Evolutionary conservation across 106 monocot genomes (phyloP).

Genomic region (Xerophyta viscosa): DNA sequence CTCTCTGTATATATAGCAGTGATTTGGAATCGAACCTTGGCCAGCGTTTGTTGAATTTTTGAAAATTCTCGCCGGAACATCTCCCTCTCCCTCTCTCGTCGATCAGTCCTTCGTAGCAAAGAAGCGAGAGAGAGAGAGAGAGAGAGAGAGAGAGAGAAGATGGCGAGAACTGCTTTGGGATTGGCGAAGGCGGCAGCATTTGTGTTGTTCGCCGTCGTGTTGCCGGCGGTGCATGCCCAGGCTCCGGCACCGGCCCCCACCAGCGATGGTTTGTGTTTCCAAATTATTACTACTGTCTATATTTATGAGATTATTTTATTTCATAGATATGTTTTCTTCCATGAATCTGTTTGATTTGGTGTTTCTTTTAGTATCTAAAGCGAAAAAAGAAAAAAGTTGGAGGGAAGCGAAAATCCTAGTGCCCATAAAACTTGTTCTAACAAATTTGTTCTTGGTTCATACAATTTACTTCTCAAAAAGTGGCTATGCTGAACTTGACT

Average conservation of each 20-base stretch:
- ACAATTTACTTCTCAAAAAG: too few relatives aligned
- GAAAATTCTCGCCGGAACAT: too few relatives aligned
- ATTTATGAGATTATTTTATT: background rate
- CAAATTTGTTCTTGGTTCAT: too few relatives aligned
- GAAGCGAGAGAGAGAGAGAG: too few relatives aligned
- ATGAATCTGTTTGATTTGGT: background rate
- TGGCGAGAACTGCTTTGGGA: slow-evolving; percentile 11
- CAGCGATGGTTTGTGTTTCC: slow-evolving; percentile 22
- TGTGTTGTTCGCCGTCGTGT: background rate
- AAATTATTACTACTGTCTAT: background rate
- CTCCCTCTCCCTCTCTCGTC: too few relatives aligned
- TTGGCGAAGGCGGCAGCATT: slow-evolving; percentile 11
- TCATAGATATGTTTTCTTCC: background rate
- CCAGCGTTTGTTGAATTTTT: too few relatives aligned
- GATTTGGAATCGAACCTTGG: too few relatives aligned
- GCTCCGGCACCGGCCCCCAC: slow-evolving; percentile 33
- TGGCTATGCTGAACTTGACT: too few relatives aligned
- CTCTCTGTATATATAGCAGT: background rate
- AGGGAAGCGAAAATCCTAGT: too few relatives aligned
- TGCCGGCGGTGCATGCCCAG: slow-evolving; percentile 25
- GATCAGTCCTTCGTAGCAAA: too few relatives aligned
- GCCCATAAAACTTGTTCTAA: too few relatives aligned
- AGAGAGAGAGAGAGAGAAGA: slow-evolving; percentile 8
- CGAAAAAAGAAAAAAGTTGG: too few relatives aligned
- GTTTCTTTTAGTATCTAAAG: background rate